Base-by-base conservation (phyloP, 2,329 filamentous ascomycete species). In the Fusarium multiceps region DNA sequence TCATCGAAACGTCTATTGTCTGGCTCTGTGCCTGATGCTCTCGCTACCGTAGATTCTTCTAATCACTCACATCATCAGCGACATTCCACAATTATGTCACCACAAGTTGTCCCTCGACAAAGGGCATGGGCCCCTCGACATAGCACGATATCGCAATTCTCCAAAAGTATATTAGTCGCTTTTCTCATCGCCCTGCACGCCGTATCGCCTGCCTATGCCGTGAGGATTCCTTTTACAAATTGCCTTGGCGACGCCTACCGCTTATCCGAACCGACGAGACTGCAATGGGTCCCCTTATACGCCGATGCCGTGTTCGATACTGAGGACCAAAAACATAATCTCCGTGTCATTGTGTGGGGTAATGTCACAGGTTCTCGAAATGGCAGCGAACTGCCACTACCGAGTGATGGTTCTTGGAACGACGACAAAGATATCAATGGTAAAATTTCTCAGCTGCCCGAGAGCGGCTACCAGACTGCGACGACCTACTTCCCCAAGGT, bases 311-410 rank as follows among this genome's bases (percentile, higher is more conserved):
- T 82, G 21, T 97, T 97, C 82, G 87, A 93, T 74, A 85, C 87
- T 28, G 79, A 82, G 16, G 82, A 87, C 68, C 78, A 87, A 7
- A 85, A 82, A 53, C 89, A 94, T 76, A 88, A 86, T 42, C 84
- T 99, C 50, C 89, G 88, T 68, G 83, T 98, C 58, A 96, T 90
- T 3, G 87, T 97, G 48, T 98, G 93, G 83, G 95, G 94, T 54
- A 98, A 98, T 80, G 93, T 98, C 30, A 92, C 91, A 11, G 96
- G 96, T 48, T 88, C 90, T 53, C 85, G 87, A 46, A 84, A 84
- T 12, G 27, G 27, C 27, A 4, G 76, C n/a, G 64, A 80, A 4
- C 87, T 93, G 55, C 93, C 93, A 34, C 74, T 87, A 1, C 80
- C 86, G 20, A 79, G 86, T 72, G 86, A 88, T 76, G 79, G 87